Evolutionary conservation across 495 filamentous ascomycete species (phyloP).

Genomic region (Achaetomiella virescens): DNA sequence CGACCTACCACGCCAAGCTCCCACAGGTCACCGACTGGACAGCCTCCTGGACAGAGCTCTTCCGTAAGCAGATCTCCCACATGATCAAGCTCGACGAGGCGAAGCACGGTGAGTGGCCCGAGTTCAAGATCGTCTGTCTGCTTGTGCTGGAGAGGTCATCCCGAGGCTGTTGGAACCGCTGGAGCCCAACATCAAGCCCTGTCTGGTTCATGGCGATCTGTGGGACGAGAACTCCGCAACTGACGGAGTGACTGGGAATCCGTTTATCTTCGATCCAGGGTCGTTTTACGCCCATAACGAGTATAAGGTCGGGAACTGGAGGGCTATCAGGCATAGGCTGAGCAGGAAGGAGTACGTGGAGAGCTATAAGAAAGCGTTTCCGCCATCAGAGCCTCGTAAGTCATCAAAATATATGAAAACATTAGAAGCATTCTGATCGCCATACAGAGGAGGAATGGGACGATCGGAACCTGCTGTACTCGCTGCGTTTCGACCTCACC

Average conservation of each 20-base stretch:
- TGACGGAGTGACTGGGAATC: slow-evolving; percentile 23
- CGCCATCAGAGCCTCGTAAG: slow-evolving; percentile 20
- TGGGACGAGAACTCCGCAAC: slow-evolving; percentile 40
- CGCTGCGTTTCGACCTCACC: slow-evolving; percentile 10
- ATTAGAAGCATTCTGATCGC: not conserved
- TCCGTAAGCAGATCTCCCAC: slow-evolving; percentile 13
- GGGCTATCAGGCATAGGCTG: slow-evolving; percentile 10
- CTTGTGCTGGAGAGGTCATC: slow-evolving; percentile 28
- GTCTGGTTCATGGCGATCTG: slow-evolving; percentile 42
- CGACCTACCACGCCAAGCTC: slow-evolving; percentile 31
- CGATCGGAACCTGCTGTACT: slow-evolving; percentile 28
- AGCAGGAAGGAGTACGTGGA: slow-evolving; percentile 5
- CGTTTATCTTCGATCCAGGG: slow-evolving; percentile 42
- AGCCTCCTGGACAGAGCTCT: slow-evolving; percentile 37
- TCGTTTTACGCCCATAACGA: slow-evolving; percentile 48
- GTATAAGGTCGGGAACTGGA: slow-evolving; percentile 37
- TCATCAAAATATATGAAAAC: not conserved
- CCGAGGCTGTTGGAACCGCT: slow-evolving; percentile 33
- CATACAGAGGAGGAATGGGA: slow-evolving; percentile 27
- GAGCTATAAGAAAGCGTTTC: slow-evolving; percentile 11
- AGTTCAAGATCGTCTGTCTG: not conserved
- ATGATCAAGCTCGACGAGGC: slow-evolving; percentile 13
- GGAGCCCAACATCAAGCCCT: slow-evolving; percentile 36
- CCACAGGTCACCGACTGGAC: slow-evolving; percentile 25
- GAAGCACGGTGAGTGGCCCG: slow-evolving; percentile 7